These are phyloP conservation scores for Uncinocarpus reesii DNA, from an alignment of 2,329 filamentous ascomycete species.

Conservation along the genomic window DNA sequence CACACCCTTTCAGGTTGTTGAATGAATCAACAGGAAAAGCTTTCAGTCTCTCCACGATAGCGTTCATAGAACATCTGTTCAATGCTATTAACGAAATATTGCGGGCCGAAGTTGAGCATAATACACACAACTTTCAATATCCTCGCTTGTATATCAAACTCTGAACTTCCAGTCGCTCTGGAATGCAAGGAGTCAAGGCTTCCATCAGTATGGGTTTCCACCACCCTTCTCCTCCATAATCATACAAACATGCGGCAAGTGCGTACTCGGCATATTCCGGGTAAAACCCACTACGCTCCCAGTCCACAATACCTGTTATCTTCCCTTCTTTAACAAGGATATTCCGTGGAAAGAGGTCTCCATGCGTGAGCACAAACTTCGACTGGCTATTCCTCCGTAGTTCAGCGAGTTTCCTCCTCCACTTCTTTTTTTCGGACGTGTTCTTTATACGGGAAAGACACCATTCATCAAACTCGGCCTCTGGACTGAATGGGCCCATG, in stretches of 20 bases:
- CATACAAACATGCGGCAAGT: not conserved
- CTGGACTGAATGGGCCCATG: constrained; percentile 17
- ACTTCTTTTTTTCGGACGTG: not conserved
- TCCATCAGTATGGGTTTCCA: constrained; percentile 7
- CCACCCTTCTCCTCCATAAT: constrained; percentile 3
- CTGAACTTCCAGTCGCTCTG: constrained; percentile 7
- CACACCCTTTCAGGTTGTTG: too few species aligned
- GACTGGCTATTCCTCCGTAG: not conserved
- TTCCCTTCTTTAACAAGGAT: constrained; percentile 17
- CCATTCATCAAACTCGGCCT: constrained; percentile 17
- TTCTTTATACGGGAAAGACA: not conserved
- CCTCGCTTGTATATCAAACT: constrained; percentile 4
- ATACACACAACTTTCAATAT: constrained; percentile 6
- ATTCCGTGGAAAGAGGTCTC: constrained; percentile 18
- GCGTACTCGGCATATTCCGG: constrained; percentile 14
- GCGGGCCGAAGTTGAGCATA: not conserved
- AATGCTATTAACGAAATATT: too few species aligned
- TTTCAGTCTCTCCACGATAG: too few species aligned
- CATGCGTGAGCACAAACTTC: constrained; percentile 15
- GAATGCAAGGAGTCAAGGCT: constrained; percentile 4
- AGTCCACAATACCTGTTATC: constrained; percentile 20
- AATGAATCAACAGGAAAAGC: too few species aligned
- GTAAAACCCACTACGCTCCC: constrained; percentile 20
- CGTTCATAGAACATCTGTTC: too few species aligned
- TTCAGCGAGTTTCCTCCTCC: not conserved